Evolutionary conservation across 768 basidiomycete species (phyloP).

Genomic region (Ramaria sp.): DNA sequence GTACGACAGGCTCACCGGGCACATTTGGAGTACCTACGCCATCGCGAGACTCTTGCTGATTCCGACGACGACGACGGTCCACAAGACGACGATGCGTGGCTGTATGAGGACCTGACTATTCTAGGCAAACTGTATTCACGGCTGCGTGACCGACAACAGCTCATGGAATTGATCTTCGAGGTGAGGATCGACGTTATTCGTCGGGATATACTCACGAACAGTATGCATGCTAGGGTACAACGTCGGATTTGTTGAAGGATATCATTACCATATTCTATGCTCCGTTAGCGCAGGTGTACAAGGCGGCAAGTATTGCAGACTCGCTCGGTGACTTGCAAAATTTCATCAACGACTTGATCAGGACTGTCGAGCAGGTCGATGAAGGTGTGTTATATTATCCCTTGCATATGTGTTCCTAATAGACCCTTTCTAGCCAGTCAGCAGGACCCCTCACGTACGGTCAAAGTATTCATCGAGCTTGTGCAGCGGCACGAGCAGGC

Average conservation of each 20-base stretch:
- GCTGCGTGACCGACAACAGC: constrained; percentile 79
- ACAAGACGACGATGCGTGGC: constrained; percentile 89
- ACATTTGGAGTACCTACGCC: constrained; percentile 60
- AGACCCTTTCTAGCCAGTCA: constrained; percentile 47
- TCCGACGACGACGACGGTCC: constrained; percentile 94
- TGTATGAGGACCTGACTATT: constrained; percentile 84
- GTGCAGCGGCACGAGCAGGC: constrained; percentile 90
- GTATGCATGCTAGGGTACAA: constrained; percentile 59
- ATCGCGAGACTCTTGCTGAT: constrained; percentile 51
- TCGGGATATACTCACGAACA: background rate
- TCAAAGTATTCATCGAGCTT: constrained; percentile 88
- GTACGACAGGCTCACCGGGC: constrained; percentile 71
- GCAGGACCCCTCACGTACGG: constrained; percentile 75
- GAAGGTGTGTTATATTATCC: constrained; percentile 47
- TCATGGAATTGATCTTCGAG: constrained; percentile 93
- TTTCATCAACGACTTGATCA: constrained; percentile 91
- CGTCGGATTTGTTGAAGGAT: constrained; percentile 91
- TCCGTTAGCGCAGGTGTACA: constrained; percentile 93
- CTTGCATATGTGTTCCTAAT: background rate
- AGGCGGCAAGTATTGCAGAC: constrained; percentile 93
- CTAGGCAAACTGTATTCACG: constrained; percentile 69
- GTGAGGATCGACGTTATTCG: constrained; percentile 27
- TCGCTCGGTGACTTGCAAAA: constrained; percentile 85
- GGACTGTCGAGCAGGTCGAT: constrained; percentile 86
- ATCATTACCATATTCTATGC: constrained; percentile 99